Percentiles rank a stretch among this genome's conserved stretches.
Evolutionary conservation across 768 basidiomycete species (phyloP).

Genomic region (Mycena filopes): DNA sequence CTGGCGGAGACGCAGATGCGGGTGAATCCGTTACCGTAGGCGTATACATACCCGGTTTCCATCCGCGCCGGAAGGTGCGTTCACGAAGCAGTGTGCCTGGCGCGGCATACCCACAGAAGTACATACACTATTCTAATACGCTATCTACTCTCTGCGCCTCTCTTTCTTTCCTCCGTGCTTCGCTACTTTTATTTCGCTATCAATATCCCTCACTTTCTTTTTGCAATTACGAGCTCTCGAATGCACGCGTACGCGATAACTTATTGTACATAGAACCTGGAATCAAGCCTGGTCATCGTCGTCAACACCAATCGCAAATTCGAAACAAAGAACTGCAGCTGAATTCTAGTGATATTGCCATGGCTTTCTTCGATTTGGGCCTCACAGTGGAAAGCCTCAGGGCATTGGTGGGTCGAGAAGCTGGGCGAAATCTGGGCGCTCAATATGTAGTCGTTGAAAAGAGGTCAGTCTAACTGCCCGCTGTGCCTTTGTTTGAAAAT

Average conservation of each 20-base stretch:
- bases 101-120: conserved; percentile 2
- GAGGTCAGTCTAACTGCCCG: no score
- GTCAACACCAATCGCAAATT: no score
- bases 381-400: no score
- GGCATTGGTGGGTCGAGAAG: no score
- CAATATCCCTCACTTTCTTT: conserved; percentile 4
- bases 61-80: background rate
- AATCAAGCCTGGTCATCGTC: no score
- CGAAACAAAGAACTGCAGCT: no score
- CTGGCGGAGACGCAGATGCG: conserved; percentile 24
- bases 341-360: no score
- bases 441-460: no score
- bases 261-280: conserved; percentile 2
- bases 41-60: background rate
- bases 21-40: conserved; percentile 20
- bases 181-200: conserved; percentile 10
- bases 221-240: conserved; percentile 22
- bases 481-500: no score
- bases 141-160: background rate
- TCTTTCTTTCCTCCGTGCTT: background rate
- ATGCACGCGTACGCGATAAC: conserved; percentile 9
- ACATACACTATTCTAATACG: conserved; percentile 19
- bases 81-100: background rate
- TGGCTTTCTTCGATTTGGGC: no score
- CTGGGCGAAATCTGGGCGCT: no score